Conservation (phyloP, 139 green algal genomes). For the Chlamydomonas eustigma region DNA sequence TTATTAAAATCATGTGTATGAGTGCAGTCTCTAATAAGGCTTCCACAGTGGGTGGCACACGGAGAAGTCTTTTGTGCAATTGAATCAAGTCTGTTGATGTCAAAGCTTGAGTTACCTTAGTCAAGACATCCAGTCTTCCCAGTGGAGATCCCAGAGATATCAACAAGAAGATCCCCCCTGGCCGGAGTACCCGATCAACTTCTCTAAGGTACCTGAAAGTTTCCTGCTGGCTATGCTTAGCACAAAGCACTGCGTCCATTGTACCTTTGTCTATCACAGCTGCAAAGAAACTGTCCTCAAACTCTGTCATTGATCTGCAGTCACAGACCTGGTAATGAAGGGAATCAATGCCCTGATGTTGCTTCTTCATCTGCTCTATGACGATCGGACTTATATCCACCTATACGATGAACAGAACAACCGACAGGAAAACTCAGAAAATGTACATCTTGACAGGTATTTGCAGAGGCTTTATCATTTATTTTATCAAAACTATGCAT, state of each 20-base stretch:
- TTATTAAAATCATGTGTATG: too few species aligned
- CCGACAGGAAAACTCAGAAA: too few species aligned
- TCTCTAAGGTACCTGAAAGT: neutral
- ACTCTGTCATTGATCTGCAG: neutral
- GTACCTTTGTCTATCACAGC: neutral
- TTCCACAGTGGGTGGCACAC: too few species aligned
- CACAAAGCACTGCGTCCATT: neutral
- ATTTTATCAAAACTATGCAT: too few species aligned
- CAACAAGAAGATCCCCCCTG: neutral
- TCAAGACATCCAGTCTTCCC: neutral
- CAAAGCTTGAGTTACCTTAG: neutral
- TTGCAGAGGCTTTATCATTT: too few species aligned
- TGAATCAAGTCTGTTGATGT: neutral
- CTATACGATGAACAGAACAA: neutral
- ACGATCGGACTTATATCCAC: conserved; percentile 31
- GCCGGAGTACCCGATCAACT: neutral
- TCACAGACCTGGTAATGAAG: conserved; percentile 30
- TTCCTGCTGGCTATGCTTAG: neutral
- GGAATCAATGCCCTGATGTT: conserved; percentile 15
- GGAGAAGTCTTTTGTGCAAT: too few species aligned
- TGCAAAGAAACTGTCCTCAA: neutral
- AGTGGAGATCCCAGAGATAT: neutral
- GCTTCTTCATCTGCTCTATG: conserved; percentile 26
- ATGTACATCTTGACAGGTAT: too few species aligned
- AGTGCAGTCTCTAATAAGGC: too few species aligned